Evolutionary conservation across 129 eudicot species (phyloP).

Genomic region (Sambucus nigra): DNA sequence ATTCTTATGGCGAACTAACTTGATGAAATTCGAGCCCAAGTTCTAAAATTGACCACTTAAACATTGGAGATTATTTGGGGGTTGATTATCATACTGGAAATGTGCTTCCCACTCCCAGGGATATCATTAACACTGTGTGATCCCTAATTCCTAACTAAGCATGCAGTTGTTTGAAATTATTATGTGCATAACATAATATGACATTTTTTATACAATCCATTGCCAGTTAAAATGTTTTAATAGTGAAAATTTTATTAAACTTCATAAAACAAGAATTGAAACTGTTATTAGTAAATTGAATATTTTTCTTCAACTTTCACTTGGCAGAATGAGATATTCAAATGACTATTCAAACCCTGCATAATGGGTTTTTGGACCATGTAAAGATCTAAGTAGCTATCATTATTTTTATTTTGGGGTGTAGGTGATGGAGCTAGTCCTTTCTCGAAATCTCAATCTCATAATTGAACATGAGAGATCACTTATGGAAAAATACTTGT

Average conservation of each 20-base stretch:
- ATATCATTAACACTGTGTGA: conserved; percentile 70
- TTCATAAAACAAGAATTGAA: too few species aligned
- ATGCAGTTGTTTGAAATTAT: not conserved
- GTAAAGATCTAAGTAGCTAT: not conserved
- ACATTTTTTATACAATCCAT: too few species aligned
- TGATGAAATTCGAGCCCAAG: conserved; percentile 77
- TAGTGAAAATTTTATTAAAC: too few species aligned
- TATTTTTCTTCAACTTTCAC: too few species aligned
- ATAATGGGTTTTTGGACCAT: not conserved
- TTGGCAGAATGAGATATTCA: too few species aligned
- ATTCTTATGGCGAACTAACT: conserved; percentile 76
- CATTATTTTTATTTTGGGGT: conserved; percentile 7
- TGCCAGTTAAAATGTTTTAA: too few species aligned
- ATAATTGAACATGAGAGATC: conserved; percentile 93
- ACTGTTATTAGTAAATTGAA: too few species aligned
- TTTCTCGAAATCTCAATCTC: conserved; percentile 70
- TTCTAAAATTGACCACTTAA: conserved; percentile 73
- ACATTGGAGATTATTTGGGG: conserved; percentile 92
- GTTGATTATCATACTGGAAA: conserved; percentile 86
- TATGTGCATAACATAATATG: too few species aligned
- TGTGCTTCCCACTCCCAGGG: conserved; percentile 80
- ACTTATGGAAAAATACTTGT: conserved; percentile 83
- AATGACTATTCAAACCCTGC: not conserved
- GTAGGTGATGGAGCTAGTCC: conserved; percentile 76
- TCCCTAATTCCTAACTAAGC: not conserved